These are phyloP conservation scores for Neoboletus magnificus DNA, from an alignment of 768 basidiomycete genomes.

Conservation along the genomic window DNA sequence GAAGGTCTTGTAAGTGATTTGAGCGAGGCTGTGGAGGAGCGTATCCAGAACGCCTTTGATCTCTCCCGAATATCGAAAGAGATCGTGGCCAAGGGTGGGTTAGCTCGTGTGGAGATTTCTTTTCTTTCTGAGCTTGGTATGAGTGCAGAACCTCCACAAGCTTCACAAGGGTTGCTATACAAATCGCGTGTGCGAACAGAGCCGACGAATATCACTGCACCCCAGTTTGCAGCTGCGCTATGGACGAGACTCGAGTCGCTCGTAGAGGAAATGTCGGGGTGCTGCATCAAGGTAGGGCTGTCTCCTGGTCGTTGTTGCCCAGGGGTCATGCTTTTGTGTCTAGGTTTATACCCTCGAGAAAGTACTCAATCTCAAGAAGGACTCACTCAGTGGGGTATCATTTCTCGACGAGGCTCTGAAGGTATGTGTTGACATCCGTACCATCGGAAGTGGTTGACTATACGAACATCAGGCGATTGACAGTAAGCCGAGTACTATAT, in stretches of 20 bases:
- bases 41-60: slow-evolving; percentile 84
- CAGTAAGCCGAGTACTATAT: slow-evolving; percentile 85
- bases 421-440: slow-evolving; percentile 38
- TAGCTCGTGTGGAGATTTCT: not conserved
- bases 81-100: slow-evolving; percentile 69
- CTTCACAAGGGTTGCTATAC: slow-evolving; percentile 52
- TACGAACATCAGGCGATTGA: slow-evolving; percentile 63
- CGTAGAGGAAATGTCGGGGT: slow-evolving; percentile 80
- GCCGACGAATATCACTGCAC: slow-evolving; percentile 83
- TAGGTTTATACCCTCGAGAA: slow-evolving; percentile 95
- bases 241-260: slow-evolving; percentile 65
- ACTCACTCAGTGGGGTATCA: slow-evolving; percentile 64
- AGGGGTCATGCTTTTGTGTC: not conserved
- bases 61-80: slow-evolving; percentile 83
- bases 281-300: slow-evolving; percentile 76
- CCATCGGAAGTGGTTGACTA: not conserved
- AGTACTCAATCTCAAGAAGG: slow-evolving; percentile 85
- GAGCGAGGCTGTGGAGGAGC: slow-evolving; percentile 76
- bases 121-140: not conserved
- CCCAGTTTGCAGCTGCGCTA: slow-evolving; percentile 72
- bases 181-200: slow-evolving; percentile 86
- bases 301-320: too few species aligned
- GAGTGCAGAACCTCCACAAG: slow-evolving; percentile 18
- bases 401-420: slow-evolving; percentile 96
- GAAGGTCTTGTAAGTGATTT: slow-evolving; percentile 75